Evolutionary conservation across 345 rosid genomes (phyloP).

Genomic region (Microthlaspi erraticum): DNA sequence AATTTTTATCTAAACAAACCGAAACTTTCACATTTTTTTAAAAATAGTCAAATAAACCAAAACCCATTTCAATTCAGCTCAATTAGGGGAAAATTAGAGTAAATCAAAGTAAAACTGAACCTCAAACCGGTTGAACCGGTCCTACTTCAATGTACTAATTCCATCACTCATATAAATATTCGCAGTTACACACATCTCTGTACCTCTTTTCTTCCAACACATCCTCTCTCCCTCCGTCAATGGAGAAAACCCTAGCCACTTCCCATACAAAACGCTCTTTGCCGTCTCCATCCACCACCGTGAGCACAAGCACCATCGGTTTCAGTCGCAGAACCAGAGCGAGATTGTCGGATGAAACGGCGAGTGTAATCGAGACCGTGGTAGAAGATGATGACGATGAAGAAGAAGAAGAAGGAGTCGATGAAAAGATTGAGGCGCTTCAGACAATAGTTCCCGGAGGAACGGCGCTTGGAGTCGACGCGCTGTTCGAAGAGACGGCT

Average conservation of each 20-base stretch:
- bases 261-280: constrained; percentile 38
- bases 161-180: constrained; percentile 14
- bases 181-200: neutral
- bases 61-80: neutral
- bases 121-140: constrained; percentile 8
- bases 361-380: constrained; percentile 25
- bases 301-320: constrained; percentile 19
- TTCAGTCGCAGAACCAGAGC: constrained; percentile 31
- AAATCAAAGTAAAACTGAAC: constrained; percentile 16
- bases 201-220: constrained; percentile 40
- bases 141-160: neutral
- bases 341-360: constrained; percentile 28
- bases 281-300: constrained; percentile 27
- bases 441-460: constrained; percentile 82
- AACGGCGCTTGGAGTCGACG: constrained; percentile 56
- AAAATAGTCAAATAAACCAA: neutral
- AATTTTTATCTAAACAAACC: neutral
- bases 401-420: constrained; percentile 51
- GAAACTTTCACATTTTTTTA: neutral
- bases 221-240: constrained; percentile 27
- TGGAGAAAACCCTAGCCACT: constrained; percentile 46
- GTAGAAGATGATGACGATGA: constrained; percentile 45
- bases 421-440: constrained; percentile 62
- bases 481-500: constrained; percentile 73
- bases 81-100: neutral